Evolutionary conservation across 352 stramenopile genomes (phyloP), one percentile per base, ranked within the genome.

Genomic region (Thalassiosira mediterranea): DNA sequence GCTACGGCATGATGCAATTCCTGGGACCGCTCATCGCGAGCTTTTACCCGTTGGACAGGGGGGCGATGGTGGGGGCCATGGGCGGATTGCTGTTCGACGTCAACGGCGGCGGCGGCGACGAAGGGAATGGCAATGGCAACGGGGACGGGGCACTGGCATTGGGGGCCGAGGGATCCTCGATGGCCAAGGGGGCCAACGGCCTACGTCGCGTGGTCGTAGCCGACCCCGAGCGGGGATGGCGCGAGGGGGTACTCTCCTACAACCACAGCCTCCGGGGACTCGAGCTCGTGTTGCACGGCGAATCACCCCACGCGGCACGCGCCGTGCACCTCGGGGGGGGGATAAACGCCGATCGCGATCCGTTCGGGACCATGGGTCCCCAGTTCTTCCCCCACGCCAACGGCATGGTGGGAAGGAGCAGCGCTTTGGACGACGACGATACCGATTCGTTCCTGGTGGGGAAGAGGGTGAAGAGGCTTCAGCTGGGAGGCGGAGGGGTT

Each of bases 1-100:
- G 95, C 40, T 94, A 97, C 77, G 95, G 95, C 0, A 96, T 96
- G 70, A 97, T 97, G 77, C 95, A 98, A 78, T 97, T 94, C 79
- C 64, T 96, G n/a, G 91, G 91, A 40, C 86, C 83, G 34, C 89
- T 95, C 13, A 88, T 95, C 40, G 87, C 88, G n/a, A 91, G 79
- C 29, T 92, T 98, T 56, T 93, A 96, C 66, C 89, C 82, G 3
- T 88, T 95, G 28, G 88, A 96, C 23, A 40, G 71, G 23, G 71
- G 71, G 32, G 69, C 53, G 23, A 80, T 80, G 71, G 60, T 74
- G 1, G 71, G 71, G 37, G 62, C 51, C 21, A 80, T 80, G 71
- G 71, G 71, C 26, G 71, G 71, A 26, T 60, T 80, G 38, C 21
- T 74, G 10, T 73, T 71, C 32, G 13, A 44, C 26, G 23, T 49